phyloP scores from a whole-genome alignment of 176 grass and related monocot genomes.

The Cenchrus purpureus region DNA sequence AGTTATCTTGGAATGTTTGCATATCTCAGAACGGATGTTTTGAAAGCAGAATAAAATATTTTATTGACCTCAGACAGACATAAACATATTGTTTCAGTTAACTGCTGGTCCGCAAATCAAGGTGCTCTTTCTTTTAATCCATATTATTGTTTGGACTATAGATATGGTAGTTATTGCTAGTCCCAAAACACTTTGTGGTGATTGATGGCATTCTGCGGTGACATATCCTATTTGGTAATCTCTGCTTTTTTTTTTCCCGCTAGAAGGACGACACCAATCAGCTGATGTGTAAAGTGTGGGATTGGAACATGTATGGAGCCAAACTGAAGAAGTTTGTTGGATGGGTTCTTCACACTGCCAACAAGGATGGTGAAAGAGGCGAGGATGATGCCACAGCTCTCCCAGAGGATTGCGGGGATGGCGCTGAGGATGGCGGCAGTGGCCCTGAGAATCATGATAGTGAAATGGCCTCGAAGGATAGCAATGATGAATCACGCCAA shows the following conservation, averaged over 20 bases:
- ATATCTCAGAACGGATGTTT: background rate
- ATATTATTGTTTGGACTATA: background rate
- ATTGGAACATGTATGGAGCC: slow-evolving; percentile 13
- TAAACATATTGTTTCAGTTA: background rate
- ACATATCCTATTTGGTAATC: slow-evolving; percentile 19
- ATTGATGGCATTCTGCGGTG: slow-evolving; percentile 9
- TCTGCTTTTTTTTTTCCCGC: background rate
- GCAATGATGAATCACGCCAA: background rate
- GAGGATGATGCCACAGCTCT: slow-evolving; percentile 3
- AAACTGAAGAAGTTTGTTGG: slow-evolving; percentile 5
- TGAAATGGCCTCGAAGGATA: background rate
- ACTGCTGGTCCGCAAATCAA: background rate
- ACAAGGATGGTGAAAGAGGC: background rate
- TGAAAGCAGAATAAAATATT: background rate
- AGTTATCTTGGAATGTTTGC: background rate
- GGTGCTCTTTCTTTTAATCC: background rate
- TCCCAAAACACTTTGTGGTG: background rate
- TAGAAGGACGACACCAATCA: background rate
- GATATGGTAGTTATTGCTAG: background rate
- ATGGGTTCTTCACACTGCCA: background rate
- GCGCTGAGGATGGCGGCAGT: background rate
- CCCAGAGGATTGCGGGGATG: background rate
- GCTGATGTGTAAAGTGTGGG: background rate
- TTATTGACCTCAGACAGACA: background rate
- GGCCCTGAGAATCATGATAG: background rate